Conservation (phyloP, 2,329 filamentous ascomycete genomes). For the Cryphonectria nitschkei region DNA sequence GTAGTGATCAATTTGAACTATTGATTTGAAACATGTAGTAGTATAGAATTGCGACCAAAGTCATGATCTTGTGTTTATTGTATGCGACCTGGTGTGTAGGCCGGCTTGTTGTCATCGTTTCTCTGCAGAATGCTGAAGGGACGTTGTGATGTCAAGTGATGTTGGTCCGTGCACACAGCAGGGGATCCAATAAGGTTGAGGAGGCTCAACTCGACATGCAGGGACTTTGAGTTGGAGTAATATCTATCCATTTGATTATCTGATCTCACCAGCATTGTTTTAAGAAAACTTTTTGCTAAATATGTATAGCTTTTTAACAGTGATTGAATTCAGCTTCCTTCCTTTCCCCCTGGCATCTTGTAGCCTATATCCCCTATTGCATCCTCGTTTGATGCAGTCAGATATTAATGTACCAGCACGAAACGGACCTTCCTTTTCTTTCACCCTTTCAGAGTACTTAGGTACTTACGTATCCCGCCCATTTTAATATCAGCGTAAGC, state of each 20-base stretch:
- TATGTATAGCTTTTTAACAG: not conserved
- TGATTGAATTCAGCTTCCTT: not conserved
- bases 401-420: not conserved
- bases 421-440: not conserved
- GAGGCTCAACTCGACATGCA: conserved; percentile 5
- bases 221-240: not conserved
- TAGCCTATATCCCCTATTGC: not conserved
- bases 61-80: conserved; percentile 7
- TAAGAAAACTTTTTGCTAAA: not conserved
- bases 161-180: conserved; percentile 7
- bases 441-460: not conserved
- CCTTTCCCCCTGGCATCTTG: not conserved
- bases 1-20: conserved; percentile 8
- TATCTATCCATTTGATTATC: not conserved
- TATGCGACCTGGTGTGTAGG: conserved; percentile 4
- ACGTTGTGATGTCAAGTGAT: conserved; percentile 13
- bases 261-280: not conserved
- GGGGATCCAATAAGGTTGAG: conserved; percentile 7
- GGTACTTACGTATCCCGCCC: not conserved
- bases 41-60: conserved; percentile 6
- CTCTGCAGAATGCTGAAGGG: conserved; percentile 5
- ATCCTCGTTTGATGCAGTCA: not conserved
- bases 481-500: not conserved
- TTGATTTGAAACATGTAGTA: not conserved
- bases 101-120: not conserved